phyloP scores from a whole-genome alignment of 495 filamentous ascomycete genomes.

The Aspergillus coremiiformis region DNA sequence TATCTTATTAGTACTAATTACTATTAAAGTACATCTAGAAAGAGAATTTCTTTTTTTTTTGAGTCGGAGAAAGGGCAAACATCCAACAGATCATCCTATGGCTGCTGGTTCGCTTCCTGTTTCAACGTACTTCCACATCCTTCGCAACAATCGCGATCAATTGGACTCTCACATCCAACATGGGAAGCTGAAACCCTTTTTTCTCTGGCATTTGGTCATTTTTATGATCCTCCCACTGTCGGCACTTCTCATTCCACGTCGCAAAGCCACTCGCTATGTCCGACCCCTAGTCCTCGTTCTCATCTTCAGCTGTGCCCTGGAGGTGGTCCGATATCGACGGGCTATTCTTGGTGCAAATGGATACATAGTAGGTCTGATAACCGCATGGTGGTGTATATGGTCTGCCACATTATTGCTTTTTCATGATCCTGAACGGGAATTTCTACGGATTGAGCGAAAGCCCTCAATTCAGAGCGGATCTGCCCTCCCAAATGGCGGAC shows the following conservation, averaged over 20 bases:
- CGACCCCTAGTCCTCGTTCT: slow-evolving; percentile 50
- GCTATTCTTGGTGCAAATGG: slow-evolving; percentile 52
- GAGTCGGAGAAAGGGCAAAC: too few relatives aligned
- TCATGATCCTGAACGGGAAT: slow-evolving; percentile 57
- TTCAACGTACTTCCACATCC: slow-evolving; percentile 10
- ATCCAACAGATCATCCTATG: slow-evolving; percentile 16
- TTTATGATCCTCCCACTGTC: slow-evolving; percentile 24
- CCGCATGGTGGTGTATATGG: slow-evolving; percentile 63
- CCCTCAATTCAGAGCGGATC: slow-evolving; percentile 8
- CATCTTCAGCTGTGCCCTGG: slow-evolving; percentile 38
- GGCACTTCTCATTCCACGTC: slow-evolving; percentile 29
- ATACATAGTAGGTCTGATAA: slow-evolving; percentile 61
- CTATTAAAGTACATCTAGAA: too few relatives aligned
- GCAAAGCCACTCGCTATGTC: slow-evolving; percentile 17
- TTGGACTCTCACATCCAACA: slow-evolving; percentile 23
- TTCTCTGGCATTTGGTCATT: slow-evolving; percentile 31
- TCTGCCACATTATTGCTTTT: slow-evolving; percentile 52
- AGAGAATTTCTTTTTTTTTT: not conserved
- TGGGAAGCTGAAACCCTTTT: slow-evolving; percentile 30
- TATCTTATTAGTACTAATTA: not conserved
- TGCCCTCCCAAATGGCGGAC: not conserved
- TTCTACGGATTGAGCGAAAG: slow-evolving; percentile 51
- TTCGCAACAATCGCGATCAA: slow-evolving; percentile 7
- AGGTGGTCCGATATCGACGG: slow-evolving; percentile 35
- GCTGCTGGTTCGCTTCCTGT: slow-evolving; percentile 15